Percentiles rank a stretch among this genome's conserved stretches.
phyloP scores from a whole-genome alignment of 2,329 filamentous ascomycete species.

The Phaeosphaeriaceae sp. region DNA sequence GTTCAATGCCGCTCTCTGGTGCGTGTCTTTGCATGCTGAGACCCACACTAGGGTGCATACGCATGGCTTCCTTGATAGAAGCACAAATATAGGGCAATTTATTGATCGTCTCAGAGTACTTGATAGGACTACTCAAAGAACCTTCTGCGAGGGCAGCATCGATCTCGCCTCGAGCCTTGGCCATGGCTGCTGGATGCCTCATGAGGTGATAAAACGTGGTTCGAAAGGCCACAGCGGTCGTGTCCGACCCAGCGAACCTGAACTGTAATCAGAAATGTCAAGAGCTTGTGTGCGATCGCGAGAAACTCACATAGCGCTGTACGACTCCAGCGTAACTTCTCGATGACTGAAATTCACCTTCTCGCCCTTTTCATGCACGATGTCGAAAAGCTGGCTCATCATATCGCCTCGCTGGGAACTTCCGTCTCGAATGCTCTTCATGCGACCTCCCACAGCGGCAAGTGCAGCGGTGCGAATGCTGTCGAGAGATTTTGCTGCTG shows the following conservation, averaged over 20 bases:
- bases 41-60: conserved; percentile 47
- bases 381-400: conserved; percentile 37
- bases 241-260: conserved; percentile 44
- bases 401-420: conserved; percentile 31
- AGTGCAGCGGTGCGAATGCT: conserved; percentile 15
- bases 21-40: conserved; percentile 24
- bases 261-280: background rate
- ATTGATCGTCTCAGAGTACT: conserved; percentile 17
- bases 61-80: conserved; percentile 53
- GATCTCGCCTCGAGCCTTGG: conserved; percentile 18
- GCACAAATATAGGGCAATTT: conserved; percentile 51
- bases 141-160: conserved; percentile 17
- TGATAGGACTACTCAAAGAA: conserved; percentile 10
- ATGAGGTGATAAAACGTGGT: conserved; percentile 50
- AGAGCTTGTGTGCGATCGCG: background rate
- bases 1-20: conserved; percentile 26
- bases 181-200: conserved; percentile 30
- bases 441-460: conserved; percentile 12
- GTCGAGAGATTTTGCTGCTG: conserved; percentile 23
- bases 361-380: conserved; percentile 38
- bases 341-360: conserved; percentile 39
- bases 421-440: conserved; percentile 10
- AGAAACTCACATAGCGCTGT: conserved; percentile 34
- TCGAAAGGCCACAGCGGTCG: conserved; percentile 43
- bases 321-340: conserved; percentile 36